Evolutionary conservation across 108 stramenopile genomes (phyloP), one percentile per base, ranked within the genome.

Genomic region (Nitzschia sp.): DNA sequence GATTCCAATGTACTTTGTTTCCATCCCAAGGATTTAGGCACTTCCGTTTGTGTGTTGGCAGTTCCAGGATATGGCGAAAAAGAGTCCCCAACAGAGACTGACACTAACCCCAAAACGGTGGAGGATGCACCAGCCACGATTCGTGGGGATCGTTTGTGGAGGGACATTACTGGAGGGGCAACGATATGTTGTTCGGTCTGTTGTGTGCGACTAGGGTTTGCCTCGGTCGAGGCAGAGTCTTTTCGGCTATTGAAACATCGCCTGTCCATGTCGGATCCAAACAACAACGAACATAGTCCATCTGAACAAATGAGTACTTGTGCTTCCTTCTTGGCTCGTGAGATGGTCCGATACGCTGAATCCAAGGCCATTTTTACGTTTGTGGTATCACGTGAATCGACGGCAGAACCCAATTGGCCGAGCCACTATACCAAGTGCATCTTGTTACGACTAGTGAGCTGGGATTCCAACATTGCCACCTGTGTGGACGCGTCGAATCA

Each of bases 261-360:
- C 58, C 57, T 92, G 70, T 54, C 70, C 51, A n/a, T 50, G 10
- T 37, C 57, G 41, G 46, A 48, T 6, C 17, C 46, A 2, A 48
- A 48, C 17, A 1, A 3, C 6, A 3, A 15, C 6, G 17, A 15
- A 26, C 21, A 46, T 29, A 51, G 50, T 51, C 40, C n/a, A n/a
- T n/a, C n/a, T n/a, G n/a, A 12, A 50, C 41, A 17, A 51, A 17
- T 78, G 41, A 60, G 62, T 43, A 69, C 71, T 8, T 69, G 83
- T 65, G 74, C 72, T 52, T 83, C 85, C 5, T 93, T 94, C 70
- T 12, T 94, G 58, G 85, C 83, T 17, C 74, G 76, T 25, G 93
- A 94, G 63, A 69, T 94, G 83, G 75, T 91, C 25, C 84, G 90
- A 10, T 89, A 91, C 64, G 90, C 90, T 20, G 89, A 91, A 68